Conservation (phyloP, 139 green algal genomes). For the Edaphochlamys debaryana region DNA sequence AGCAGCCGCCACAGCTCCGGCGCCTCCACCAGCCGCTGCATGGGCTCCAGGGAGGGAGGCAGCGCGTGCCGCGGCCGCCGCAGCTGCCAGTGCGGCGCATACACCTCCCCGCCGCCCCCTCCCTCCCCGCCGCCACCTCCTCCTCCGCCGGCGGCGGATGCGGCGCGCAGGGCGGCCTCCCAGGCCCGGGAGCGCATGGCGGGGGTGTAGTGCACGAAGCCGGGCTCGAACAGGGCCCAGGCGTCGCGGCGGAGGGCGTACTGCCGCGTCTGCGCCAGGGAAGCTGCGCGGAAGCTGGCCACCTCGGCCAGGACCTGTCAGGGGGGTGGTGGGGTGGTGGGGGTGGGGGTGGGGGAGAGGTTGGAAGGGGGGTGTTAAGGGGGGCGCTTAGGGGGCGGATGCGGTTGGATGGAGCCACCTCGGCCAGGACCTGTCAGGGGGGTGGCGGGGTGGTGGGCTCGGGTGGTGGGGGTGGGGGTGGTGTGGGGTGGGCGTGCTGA, state of each 20-base stretch:
- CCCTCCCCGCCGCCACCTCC: background rate
- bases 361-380: no score
- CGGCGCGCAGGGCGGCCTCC: background rate
- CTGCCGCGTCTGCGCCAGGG: background rate
- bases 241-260: constrained; percentile 13
- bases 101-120: background rate
- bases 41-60: constrained; percentile 6
- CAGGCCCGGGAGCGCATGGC: constrained; percentile 12
- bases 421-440: background rate
- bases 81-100: constrained; percentile 39
- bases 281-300: constrained; percentile 18
- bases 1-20: constrained; percentile 4
- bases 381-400: no score
- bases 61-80: constrained; percentile 18
- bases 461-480: background rate
- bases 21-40: constrained; percentile 26
- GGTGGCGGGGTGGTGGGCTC: no score
- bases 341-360: background rate
- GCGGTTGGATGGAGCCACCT: no score
- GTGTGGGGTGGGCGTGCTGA: no score
- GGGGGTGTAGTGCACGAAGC: constrained; percentile 28
- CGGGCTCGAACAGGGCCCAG: constrained; percentile 24
- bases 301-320: constrained; percentile 24
- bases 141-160: background rate
- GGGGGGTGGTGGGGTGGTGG: no score